Evolutionary conservation across 2,329 filamentous ascomycete species (phyloP).

Genomic region (Westerdykella sp.): DNA sequence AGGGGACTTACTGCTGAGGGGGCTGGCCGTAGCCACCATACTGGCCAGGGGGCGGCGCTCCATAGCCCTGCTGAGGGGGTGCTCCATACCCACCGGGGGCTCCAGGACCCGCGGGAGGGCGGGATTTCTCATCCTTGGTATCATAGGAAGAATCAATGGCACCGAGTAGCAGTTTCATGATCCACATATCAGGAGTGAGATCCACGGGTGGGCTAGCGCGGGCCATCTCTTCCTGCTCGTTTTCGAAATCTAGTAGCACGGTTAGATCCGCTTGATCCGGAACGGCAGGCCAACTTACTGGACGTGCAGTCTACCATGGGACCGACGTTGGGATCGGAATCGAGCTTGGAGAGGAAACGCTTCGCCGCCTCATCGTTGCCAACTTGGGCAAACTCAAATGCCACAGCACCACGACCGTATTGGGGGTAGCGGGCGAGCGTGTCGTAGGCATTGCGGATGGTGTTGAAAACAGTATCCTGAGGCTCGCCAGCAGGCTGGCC

Average conservation of each 20-base stretch:
- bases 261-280: constrained; percentile 4
- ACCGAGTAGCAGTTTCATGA: constrained; percentile 61
- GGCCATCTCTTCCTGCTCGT: constrained; percentile 61
- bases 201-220: constrained; percentile 56
- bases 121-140: constrained; percentile 56
- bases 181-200: constrained; percentile 60
- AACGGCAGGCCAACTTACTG: constrained; percentile 43
- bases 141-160: constrained; percentile 62
- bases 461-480: constrained; percentile 51
- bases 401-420: constrained; percentile 54
- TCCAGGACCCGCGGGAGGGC: constrained; percentile 18
- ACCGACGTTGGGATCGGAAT: constrained; percentile 57
- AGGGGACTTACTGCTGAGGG: constrained; percentile 13
- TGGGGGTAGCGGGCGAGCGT: constrained; percentile 43
- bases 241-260: constrained; percentile 52
- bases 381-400: constrained; percentile 64
- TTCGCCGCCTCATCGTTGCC: constrained; percentile 60
- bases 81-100: constrained; percentile 20
- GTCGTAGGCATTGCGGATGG: constrained; percentile 50
- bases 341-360: constrained; percentile 58
- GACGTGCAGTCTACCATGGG: constrained; percentile 61
- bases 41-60: constrained; percentile 17
- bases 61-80: constrained; percentile 10
- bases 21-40: constrained; percentile 27
- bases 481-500: constrained; percentile 60